Base-by-base conservation (phyloP, 305 asterid genomes). In the Withania somnifera region DNA sequence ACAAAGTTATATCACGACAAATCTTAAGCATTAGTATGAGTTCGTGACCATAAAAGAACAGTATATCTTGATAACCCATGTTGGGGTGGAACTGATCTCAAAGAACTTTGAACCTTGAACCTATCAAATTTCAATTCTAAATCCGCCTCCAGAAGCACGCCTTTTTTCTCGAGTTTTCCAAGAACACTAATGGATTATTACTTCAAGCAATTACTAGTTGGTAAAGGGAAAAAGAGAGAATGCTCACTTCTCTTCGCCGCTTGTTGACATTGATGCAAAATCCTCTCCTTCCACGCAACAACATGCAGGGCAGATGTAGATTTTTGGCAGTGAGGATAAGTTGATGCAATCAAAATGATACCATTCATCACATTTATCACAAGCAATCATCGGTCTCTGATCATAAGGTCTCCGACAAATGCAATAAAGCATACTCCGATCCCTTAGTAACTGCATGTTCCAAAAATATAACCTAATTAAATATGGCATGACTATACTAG, bases 391-490 rank as follows among this genome's bases (percentile, higher is more conserved):
- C 63, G 94, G 89, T 86, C 98, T 90, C 85, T 88, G 90, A 82
- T 90, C 97, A 79, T 93, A 89, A 22, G 99, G 99, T 84, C 81
- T 94, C 82, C 98, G 93, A 76, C 98, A 95, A 77, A 95, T 92
- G 88, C 99, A 94, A 82, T 95, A 95, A 75, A 95, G 97, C 99
- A 94, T 93, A 87, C 98, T 94, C 7, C 99, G 94, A 64, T 95
- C 99, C 89, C 91, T 88, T 83, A 95, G 83, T 82, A 93, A 90
- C 98, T 95, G 91, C 92, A 89, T 57, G 57, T 83, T 64, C 69
- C 80, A 78, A 77, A 42, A 80, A 77, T 1, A 50, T 5, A 3
- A 36, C 17, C 64, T 26, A 77, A 63, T 11, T 66, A 77, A 58
- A 73, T 51, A 20, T 51, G 30, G 81, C 5, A 67, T 0, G 32